A percentile compares a stretch with the other conserved stretches of the same genome.
These are phyloP conservation scores for Hygrophorus pudorinus DNA, from an alignment of 768 basidiomycete genomes.

Conservation along the genomic window DNA sequence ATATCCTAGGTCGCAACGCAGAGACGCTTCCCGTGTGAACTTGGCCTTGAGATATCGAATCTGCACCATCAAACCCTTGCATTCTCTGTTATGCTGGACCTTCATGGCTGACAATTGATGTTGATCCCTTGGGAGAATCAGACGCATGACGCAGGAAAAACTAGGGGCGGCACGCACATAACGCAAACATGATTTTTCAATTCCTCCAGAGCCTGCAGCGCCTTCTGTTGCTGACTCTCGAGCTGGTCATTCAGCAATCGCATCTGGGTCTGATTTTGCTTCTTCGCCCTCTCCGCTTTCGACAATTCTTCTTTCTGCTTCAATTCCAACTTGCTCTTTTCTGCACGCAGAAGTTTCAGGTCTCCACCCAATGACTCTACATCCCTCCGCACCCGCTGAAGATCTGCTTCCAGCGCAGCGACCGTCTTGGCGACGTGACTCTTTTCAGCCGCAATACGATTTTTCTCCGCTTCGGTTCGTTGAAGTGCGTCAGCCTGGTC, in stretches of 20 bases:
- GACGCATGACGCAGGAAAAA: neutral
- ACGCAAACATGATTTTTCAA: slow-evolving; percentile 49
- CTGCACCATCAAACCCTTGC: slow-evolving; percentile 85
- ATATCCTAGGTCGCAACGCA: slow-evolving; percentile 67
- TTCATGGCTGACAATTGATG: slow-evolving; percentile 44
- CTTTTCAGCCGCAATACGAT: slow-evolving; percentile 51
- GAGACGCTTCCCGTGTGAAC: slow-evolving; percentile 73
- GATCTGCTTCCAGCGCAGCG: slow-evolving; percentile 59
- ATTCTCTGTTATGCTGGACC: slow-evolving; percentile 71
- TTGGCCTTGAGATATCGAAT: slow-evolving; percentile 89
- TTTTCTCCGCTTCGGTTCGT: slow-evolving; percentile 52
- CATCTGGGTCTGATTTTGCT: slow-evolving; percentile 59
- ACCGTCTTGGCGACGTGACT: slow-evolving; percentile 57
- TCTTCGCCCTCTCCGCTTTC: slow-evolving; percentile 52
- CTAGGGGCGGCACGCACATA: slow-evolving; percentile 32
- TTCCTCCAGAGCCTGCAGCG: slow-evolving; percentile 34
- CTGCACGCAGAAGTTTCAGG: slow-evolving; percentile 51
- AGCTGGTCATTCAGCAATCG: slow-evolving; percentile 58
- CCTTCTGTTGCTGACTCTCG: slow-evolving; percentile 42
- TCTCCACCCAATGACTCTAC: slow-evolving; percentile 75
- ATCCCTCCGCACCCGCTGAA: slow-evolving; percentile 63
- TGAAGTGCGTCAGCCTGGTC: slow-evolving; percentile 54
- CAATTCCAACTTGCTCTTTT: slow-evolving; percentile 55
- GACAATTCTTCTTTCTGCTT: slow-evolving; percentile 45
- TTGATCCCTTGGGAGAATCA: slow-evolving; percentile 34